Evolutionary conservation across 1,284 basidiomycete genomes (phyloP).

Genomic region (Pseudozyma thailandica): DNA sequence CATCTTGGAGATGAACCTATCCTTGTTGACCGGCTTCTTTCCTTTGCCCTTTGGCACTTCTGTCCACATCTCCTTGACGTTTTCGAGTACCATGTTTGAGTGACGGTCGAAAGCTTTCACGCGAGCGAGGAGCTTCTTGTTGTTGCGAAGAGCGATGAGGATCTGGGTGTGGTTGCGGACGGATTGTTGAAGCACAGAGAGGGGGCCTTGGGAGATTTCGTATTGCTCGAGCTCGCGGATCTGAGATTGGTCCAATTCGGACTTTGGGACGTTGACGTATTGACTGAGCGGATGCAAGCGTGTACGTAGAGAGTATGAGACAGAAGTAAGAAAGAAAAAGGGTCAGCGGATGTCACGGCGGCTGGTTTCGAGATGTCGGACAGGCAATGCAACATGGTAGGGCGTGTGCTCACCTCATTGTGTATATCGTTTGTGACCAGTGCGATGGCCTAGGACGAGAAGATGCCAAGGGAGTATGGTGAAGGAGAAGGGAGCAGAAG

Average conservation of each 20-base stretch:
- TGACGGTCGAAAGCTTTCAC: conserved; percentile 99
- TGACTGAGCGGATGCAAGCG: conserved; percentile 74
- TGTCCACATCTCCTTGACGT: conserved; percentile 86
- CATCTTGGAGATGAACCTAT: conserved; percentile 99
- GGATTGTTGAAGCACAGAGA: conserved; percentile 97
- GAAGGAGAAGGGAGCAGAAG: conserved; percentile 7
- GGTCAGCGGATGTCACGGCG: neutral
- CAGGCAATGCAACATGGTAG: neutral
- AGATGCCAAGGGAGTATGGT: conserved; percentile 1
- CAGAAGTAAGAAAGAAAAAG: neutral
- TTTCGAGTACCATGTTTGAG: conserved; percentile 84
- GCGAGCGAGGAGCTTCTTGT: conserved; percentile 95
- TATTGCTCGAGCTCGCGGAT: conserved; percentile 84
- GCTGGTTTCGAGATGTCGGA: neutral
- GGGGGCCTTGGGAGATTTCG: conserved; percentile 75
- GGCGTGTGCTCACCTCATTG: conserved; percentile 20
- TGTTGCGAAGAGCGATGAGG: conserved; percentile 95
- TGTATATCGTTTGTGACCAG: neutral
- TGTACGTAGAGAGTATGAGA: neutral
- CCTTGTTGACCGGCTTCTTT: conserved; percentile 91
- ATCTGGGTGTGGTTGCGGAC: conserved; percentile 98
- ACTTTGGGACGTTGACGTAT: conserved; percentile 95
- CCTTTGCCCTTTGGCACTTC: conserved; percentile 97
- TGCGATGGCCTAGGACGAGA: neutral
- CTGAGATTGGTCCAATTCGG: conserved; percentile 96